Base-by-base conservation (phyloP, 495 filamentous ascomycete genomes). In the Xylaria nigripes region DNA sequence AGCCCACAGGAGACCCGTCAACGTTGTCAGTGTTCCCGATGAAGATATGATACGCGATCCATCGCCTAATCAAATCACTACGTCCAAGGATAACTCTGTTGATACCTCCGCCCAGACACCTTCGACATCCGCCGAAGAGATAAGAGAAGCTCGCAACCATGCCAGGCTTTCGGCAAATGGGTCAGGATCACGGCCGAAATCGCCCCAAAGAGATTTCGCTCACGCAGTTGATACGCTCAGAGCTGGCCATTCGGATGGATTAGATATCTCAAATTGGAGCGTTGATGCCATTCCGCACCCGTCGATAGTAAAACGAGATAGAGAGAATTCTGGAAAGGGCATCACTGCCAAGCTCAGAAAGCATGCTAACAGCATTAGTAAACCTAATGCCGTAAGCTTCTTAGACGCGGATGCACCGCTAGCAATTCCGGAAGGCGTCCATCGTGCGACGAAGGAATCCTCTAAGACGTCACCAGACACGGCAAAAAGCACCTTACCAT, bases 251-350 rank as follows among this genome's bases (percentile, higher is more conserved):
- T 15, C 45, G 8, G 54, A 42, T 32, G 60, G 60, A 7, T 70
- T 70, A 6, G 61, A 61, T 29, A 57, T 60, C 24, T 70, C 70
- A 1, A 69, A 61, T 55, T 66, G 59, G 16, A 69, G 69, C 50
- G 61, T 64, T 27, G 68, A 67, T 15, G 69, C 71, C 8, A 57
- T 68, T 10, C 70, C 68, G 7, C 64, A 66, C 56, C 51, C 54
- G 16, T 62, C 61, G 15, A 55, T 68, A 13, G 40, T 56, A 12
- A 64, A 63, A 40, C 30, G 41, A 24, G 56, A 54, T 45, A 50
- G 56, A 24, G 56, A 54, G 38, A 46, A 49, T 21, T 34, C 55
- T 49, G 64, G 61, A 9, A 69, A 62, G 42, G 67, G 65, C 24
- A 59, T 61, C 15, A 63, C 58, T n/a, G 59, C 61, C 0, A 60